These are phyloP conservation scores for Theileria luwenshuni DNA, from an alignment of 169 alveolate species.

Conservation along the genomic window DNA sequence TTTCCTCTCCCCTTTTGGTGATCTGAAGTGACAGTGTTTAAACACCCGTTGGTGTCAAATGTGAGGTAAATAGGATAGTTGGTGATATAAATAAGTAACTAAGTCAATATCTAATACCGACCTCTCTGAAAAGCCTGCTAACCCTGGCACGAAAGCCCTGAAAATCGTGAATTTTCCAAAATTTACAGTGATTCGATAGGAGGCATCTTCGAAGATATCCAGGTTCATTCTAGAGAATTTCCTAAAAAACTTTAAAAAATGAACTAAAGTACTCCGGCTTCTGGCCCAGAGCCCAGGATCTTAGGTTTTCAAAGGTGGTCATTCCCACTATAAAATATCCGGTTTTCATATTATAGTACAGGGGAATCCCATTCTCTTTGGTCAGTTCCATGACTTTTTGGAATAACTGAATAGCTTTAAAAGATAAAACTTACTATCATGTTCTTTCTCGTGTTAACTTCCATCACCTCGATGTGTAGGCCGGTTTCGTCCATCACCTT, in stretches of 20 bases:
- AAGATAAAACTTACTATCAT: constrained; percentile 35
- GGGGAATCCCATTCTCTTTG: constrained; percentile 85
- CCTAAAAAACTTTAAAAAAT: not conserved
- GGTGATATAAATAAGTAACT: constrained; percentile 31
- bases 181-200: constrained; percentile 41
- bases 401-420: constrained; percentile 61
- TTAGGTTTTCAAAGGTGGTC: constrained; percentile 74
- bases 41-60: no score
- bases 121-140: constrained; percentile 13
- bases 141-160: constrained; percentile 30
- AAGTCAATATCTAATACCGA: not conserved
- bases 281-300: constrained; percentile 70
- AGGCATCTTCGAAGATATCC: constrained; percentile 24
- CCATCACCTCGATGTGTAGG: constrained; percentile 48
- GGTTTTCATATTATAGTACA: constrained; percentile 74
- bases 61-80: constrained; percentile 16
- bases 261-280: constrained; percentile 16
- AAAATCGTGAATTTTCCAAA: constrained; percentile 26
- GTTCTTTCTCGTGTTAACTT: constrained; percentile 38
- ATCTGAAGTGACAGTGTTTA: no score
- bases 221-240: not conserved
- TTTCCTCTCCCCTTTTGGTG: constrained; percentile 50
- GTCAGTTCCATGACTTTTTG: constrained; percentile 65
- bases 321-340: constrained; percentile 81
- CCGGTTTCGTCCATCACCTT: constrained; percentile 48